Conservation (phyloP, 257 asterid genomes). For the Ligustrum vulgare region DNA sequence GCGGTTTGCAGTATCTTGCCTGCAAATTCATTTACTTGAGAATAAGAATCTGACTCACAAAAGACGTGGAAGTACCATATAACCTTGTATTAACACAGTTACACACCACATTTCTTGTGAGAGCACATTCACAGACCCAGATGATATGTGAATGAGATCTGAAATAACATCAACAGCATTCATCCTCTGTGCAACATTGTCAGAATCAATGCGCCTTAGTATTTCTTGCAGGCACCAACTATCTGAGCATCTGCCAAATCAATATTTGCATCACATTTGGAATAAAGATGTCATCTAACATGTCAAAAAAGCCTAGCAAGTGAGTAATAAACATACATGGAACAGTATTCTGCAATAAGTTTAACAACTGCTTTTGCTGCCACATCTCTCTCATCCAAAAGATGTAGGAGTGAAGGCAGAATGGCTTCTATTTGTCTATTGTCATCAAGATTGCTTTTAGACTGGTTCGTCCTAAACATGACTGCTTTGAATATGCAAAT, state of each 20-base stretch:
- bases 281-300: constrained; percentile 12
- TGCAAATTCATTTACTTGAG: constrained; percentile 32
- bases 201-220: constrained; percentile 53
- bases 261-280: constrained; percentile 25
- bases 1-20: constrained; percentile 71
- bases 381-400: constrained; percentile 82
- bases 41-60: constrained; percentile 3
- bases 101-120: constrained; percentile 55
- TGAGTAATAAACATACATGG: constrained; percentile 44
- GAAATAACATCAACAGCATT: constrained; percentile 77
- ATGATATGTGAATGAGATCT: constrained; percentile 55
- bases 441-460: constrained; percentile 40
- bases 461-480: constrained; percentile 55
- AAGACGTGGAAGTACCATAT: constrained; percentile 2
- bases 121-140: constrained; percentile 47
- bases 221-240: constrained; percentile 56
- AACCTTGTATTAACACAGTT: constrained; percentile 16
- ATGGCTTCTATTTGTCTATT: constrained; percentile 55
- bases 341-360: constrained; percentile 85
- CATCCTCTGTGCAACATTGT: constrained; percentile 58
- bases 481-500: constrained; percentile 66
- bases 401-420: constrained; percentile 58
- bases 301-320: constrained; percentile 15
- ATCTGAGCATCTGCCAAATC: constrained; percentile 63
- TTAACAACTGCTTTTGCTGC: constrained; percentile 81